Percentiles rank a stretch among this genome's conserved stretches.
Conservation (phyloP, 176 grass and related monocot species). For the Bonia amplexicaulis region DNA sequence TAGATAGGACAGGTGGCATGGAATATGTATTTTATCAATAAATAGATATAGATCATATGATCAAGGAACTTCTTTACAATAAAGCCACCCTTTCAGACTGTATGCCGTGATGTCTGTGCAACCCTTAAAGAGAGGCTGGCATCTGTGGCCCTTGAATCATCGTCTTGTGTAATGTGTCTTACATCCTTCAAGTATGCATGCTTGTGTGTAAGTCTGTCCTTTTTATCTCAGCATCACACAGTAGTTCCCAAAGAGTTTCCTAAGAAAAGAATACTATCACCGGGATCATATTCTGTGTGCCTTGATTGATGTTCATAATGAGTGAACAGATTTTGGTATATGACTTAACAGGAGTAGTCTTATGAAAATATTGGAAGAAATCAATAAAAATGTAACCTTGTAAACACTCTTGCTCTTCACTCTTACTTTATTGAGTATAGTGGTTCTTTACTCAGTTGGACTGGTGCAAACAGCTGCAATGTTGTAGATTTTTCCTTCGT, state of each 20-base stretch:
- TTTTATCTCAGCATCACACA: neutral
- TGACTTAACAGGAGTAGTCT: neutral
- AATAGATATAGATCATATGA: neutral
- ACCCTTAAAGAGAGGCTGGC: neutral
- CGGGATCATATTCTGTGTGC: neutral
- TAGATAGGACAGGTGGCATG: neutral
- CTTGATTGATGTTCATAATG: neutral
- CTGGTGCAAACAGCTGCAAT: neutral
- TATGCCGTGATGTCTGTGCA: neutral
- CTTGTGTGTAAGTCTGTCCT: neutral
- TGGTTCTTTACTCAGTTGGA: neutral
- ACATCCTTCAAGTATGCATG: neutral
- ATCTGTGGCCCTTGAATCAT: neutral
- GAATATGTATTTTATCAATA: neutral
- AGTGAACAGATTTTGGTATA: conserved; percentile 3
- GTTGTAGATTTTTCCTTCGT: conserved; percentile 8
- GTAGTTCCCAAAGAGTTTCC: neutral
- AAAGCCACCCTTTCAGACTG: neutral
- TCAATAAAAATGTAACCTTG: too few relatives aligned
- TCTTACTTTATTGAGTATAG: neutral
- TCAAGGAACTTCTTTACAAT: neutral
- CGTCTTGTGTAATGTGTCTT: neutral
- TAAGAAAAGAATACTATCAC: neutral
- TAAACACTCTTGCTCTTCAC: neutral
- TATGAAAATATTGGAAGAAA: neutral